These are phyloP conservation scores for Dactylellina haptotyla DNA, from an alignment of 2,329 filamentous ascomycete species.

Conservation along the genomic window DNA sequence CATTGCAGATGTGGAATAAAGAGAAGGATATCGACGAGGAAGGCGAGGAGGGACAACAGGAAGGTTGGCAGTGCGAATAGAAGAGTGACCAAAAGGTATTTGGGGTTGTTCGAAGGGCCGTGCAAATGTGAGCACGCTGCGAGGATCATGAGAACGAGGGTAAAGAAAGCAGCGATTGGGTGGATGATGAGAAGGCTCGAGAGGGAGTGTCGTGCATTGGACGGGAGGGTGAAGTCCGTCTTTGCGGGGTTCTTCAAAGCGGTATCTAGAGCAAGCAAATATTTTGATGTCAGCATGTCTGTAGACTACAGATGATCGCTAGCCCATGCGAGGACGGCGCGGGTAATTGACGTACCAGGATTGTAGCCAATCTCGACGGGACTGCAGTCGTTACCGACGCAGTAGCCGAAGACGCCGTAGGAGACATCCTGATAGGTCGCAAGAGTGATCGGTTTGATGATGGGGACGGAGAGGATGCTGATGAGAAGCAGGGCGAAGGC, in stretches of 20 bases:
- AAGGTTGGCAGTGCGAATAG: constrained; percentile 88
- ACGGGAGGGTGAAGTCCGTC: constrained; percentile 71
- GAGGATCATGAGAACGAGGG: constrained; percentile 83
- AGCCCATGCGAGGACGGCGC: constrained; percentile 1
- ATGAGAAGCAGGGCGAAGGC: constrained; percentile 88
- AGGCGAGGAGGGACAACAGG: constrained; percentile 82
- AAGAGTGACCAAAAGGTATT: constrained; percentile 84
- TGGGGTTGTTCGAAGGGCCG: constrained; percentile 84
- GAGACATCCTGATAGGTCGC: constrained; percentile 78
- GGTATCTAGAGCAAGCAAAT: constrained; percentile 25
- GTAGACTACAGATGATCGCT: background rate
- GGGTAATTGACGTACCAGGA: constrained; percentile 69
- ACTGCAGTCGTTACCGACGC: constrained; percentile 73
- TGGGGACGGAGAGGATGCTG: constrained; percentile 87
- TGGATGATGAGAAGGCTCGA: constrained; percentile 92
- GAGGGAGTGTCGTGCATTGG: constrained; percentile 74
- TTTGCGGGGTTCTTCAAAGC: constrained; percentile 62
- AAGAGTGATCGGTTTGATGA: constrained; percentile 85
- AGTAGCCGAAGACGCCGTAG: constrained; percentile 95
- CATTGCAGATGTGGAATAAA: constrained; percentile 94
- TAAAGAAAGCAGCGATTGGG: constrained; percentile 86
- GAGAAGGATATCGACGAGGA: constrained; percentile 90
- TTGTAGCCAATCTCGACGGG: constrained; percentile 84
- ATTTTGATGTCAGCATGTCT: background rate
- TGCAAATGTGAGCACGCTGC: constrained; percentile 86